Evolutionary conservation across 2,329 filamentous ascomycete species (phyloP), one percentile per base, ranked within the genome.

Genomic region (Xylaria sp.): DNA sequence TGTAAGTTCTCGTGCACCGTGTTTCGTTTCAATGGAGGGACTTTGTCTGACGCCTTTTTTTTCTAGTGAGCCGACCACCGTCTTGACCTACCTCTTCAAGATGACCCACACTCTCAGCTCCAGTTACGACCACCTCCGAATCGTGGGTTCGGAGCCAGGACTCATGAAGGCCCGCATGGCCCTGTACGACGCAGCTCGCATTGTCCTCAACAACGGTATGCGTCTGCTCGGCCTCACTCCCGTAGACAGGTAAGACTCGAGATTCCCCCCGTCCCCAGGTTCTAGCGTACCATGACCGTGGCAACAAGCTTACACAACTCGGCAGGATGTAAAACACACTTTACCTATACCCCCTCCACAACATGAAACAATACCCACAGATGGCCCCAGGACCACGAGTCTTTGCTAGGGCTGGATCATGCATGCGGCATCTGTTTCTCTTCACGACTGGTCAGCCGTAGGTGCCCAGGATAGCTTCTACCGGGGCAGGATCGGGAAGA

Each of bases 191-290:
- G 80, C 87, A 2, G 88, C 90, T 5, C 83, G 88, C 69, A 85
- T 87, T 62, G 90, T 93, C 42, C 78, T 96, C 64, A 82, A 82
- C 69, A 96, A 94, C 73, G 91, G 90, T 62, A 95, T 96, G 91
- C 82, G 82, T 63, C 74, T 95, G 68, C 78, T 96, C 65, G 91
- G 91, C 1, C 77, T 96, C 72, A 86, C 80, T 56, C 91, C 91
- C 8, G 87, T 96, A 52, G 86, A 93, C 72, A 79, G 85, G 76
- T 71, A 63, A 63, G 61, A n/a, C 11, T 23, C n/a, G 18, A 1
- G 35, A 10, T 16, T 5, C n/a, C 44, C 4, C 48, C 3, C 16
- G 11, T 2, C 23, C 23, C 23, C 23, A 30, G 23, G 23, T 30
- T 30, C 23, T 30, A 30, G 23, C 23, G 23, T 30, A 30, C 23